These are phyloP conservation scores for Leccinum aurantiacum DNA, from an alignment of 768 basidiomycete genomes.

Conservation along the genomic window DNA sequence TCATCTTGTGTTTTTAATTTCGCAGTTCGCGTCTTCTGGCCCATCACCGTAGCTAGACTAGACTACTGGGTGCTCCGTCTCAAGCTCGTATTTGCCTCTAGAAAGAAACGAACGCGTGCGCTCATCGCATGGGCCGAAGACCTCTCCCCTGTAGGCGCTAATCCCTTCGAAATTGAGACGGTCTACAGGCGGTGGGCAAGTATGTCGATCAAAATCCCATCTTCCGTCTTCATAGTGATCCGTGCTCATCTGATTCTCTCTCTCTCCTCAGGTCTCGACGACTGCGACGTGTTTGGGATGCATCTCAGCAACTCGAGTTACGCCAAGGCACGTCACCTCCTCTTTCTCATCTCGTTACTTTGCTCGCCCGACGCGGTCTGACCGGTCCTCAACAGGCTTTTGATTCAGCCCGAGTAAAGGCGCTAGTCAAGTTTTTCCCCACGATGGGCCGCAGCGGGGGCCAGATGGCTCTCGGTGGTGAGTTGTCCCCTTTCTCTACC, in stretches of 20 bases:
- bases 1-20: not conserved
- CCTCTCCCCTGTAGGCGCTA: conserved; percentile 51
- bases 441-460: conserved; percentile 59
- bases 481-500: not conserved
- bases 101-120: conserved; percentile 30
- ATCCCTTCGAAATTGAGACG: conserved; percentile 51
- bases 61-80: conserved; percentile 34
- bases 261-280: conserved; percentile 54
- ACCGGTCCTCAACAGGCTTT: conserved; percentile 34
- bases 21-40: conserved; percentile 55
- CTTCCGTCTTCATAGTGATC: not conserved
- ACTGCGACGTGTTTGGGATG: conserved; percentile 61
- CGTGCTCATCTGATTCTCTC: not conserved
- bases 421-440: conserved; percentile 52
- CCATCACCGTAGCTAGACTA: conserved; percentile 39
- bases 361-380: not conserved
- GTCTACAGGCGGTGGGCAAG: conserved; percentile 54
- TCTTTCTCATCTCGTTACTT: not conserved
- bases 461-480: conserved; percentile 55
- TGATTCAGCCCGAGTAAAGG: conserved; percentile 49
- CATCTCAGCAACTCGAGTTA: conserved; percentile 85
- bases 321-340: conserved; percentile 50
- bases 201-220: conserved; percentile 21
- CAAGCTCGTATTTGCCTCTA: conserved; percentile 40
- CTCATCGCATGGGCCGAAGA: conserved; percentile 47